Base-by-base conservation (phyloP, 352 stramenopile genomes). In the Phytophthora ohioensis region DNA sequence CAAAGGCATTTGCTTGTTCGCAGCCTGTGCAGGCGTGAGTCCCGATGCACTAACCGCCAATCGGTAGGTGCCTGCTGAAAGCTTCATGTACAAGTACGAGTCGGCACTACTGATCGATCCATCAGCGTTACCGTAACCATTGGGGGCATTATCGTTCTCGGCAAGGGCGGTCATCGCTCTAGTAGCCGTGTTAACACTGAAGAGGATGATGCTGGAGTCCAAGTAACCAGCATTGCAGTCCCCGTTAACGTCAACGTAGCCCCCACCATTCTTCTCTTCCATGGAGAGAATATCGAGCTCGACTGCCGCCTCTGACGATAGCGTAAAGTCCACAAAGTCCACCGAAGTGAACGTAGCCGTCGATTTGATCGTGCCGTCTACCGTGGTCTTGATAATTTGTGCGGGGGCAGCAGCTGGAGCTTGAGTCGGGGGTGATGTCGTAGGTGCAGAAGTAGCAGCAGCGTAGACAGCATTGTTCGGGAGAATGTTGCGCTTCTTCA, bases 221-320 rank as follows among this genome's bases (percentile, higher is more conserved):
- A 92, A 77, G 54, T 84, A 89, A 8, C 75, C 78, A 30, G 86
- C 82, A 45, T 88, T 93, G 74, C 86, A 93, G 68, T 93, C 84
- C 8, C 57, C 60, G 47, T 93, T 92, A 15, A 93, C 73, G 63
- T 93, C 84, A 4, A 81, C 67, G 39, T 75, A 93, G 13, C 65
- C 54, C 0, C 68, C 75, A 17, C 55, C 71, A 5, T 15, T 31
- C n/a, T 79, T 63, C 11, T 73, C 57, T 51, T 93, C 84, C 71
- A 91, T 87, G 1, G 84, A 91, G 15, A 93, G 60, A 17, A 93
- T 82, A 52, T 92, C 84, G 0, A 92, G 52, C 64, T 88, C 80
- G 8, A 93, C 83, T 13, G 71, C 45, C 12, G 76, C 69, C 41
- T 79, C 67, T 1, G 73, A 56, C 3, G 59, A 71, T 7, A 93